A percentile compares a stretch with the other conserved stretches of the same genome.
Evolutionary conservation across 495 filamentous ascomycete genomes (phyloP).

Genomic region (Xylaria flabelliformis): DNA sequence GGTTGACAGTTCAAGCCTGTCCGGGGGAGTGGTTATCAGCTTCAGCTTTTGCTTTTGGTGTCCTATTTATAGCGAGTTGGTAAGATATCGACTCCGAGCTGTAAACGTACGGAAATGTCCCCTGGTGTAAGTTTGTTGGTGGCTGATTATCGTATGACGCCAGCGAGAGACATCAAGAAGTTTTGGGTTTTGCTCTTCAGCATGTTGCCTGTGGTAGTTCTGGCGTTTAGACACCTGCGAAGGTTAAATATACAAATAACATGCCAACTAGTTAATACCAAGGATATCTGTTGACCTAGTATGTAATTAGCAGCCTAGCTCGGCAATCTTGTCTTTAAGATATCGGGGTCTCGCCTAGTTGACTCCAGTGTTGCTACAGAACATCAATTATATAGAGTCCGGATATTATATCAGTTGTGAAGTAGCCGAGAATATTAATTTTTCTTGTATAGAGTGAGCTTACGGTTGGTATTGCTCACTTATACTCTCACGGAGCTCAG

Average conservation of each 20-base stretch:
- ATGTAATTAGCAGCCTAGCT: background rate
- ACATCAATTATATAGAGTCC: background rate
- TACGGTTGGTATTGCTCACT: background rate
- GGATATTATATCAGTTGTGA: background rate
- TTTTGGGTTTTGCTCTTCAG: background rate
- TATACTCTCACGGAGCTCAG: background rate
- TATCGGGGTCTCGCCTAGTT: background rate
- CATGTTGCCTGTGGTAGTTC: background rate
- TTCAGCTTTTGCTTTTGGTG: background rate
- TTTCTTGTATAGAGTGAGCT: background rate
- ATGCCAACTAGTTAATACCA: background rate
- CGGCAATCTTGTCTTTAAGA: background rate
- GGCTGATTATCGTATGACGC: background rate
- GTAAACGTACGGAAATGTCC: background rate
- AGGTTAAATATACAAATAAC: background rate
- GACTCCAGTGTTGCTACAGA: background rate
- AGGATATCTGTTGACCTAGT: background rate
- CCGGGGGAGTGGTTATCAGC: background rate
- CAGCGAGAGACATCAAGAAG: background rate
- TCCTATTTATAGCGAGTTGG: background rate
- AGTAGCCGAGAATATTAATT: background rate
- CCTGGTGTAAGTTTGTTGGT: background rate
- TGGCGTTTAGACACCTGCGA: background rate
- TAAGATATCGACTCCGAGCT: background rate
- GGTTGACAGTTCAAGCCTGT: slow-evolving; percentile 25